Evolutionary conservation across 345 rosid genomes (phyloP).

Genomic region (Hibiscus mutabilis): DNA sequence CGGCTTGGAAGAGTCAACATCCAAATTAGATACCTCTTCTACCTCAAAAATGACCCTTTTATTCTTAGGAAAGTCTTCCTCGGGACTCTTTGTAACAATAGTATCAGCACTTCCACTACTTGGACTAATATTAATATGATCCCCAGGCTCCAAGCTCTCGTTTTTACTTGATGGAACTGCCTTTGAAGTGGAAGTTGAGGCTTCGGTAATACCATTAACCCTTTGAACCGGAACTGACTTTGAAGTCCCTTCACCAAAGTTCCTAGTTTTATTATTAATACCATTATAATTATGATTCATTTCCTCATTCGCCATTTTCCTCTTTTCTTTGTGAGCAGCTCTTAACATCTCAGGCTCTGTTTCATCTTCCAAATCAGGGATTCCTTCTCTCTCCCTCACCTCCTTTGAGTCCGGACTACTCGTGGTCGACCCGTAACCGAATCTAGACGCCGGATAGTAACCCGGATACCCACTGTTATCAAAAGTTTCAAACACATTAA

Average conservation of each 20-base stretch:
- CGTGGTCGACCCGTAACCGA: conserved; percentile 44
- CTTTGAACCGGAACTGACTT: conserved; percentile 35
- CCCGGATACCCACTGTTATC: conserved; percentile 37
- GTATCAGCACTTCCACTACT: conserved; percentile 43
- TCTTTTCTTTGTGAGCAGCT: conserved; percentile 31
- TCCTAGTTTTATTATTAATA: conserved; percentile 20
- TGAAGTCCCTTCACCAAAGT: conserved; percentile 65
- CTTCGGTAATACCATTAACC: not conserved
- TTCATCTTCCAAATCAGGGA: conserved; percentile 95
- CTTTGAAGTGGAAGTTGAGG: conserved; percentile 1
- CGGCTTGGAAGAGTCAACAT: conserved; percentile 51
- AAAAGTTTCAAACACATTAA: conserved; percentile 59
- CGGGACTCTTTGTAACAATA: conserved; percentile 34
- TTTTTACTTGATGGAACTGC: conserved; percentile 12
- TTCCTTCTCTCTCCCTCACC: conserved; percentile 91
- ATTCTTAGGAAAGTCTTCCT: conserved; percentile 41
- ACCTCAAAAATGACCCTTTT: conserved; percentile 78
- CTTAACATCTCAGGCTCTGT: conserved; percentile 58
- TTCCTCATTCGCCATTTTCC: conserved; percentile 22
- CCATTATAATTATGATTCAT: conserved; percentile 8
- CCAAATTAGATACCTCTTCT: conserved; percentile 41
- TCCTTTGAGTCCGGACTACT: conserved; percentile 86
- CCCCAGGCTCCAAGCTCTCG: conserved; percentile 24
- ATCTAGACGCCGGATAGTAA: conserved; percentile 17
- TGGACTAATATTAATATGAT: conserved; percentile 24